phyloP scores from a whole-genome alignment of 176 grass and related monocot genomes.

The Avena atlantica region DNA sequence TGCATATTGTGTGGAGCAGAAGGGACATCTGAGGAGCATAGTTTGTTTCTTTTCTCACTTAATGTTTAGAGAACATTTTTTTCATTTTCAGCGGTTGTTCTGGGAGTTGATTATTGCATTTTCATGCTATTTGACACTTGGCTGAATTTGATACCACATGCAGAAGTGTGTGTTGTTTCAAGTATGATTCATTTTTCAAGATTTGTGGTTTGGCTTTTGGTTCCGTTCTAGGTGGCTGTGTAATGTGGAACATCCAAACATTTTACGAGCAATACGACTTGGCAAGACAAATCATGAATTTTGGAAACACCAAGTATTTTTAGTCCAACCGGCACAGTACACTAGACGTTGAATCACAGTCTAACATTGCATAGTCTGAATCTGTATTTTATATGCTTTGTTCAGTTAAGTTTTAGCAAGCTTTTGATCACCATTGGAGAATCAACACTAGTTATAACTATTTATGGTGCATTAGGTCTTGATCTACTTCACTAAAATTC shows the following conservation, averaged over 20 bases:
- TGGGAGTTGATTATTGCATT: not conserved
- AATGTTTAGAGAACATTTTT: not conserved
- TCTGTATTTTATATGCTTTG: not conserved
- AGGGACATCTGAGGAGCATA: slow-evolving; percentile 59
- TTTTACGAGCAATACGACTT: not conserved
- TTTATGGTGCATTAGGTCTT: not conserved
- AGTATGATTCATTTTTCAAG: not conserved
- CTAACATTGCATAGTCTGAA: not conserved
- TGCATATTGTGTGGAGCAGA: slow-evolving; percentile 45
- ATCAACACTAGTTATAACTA: not conserved
- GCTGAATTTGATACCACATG: not conserved
- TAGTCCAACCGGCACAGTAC: not conserved
- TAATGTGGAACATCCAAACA: not conserved
- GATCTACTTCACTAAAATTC: not conserved
- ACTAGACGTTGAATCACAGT: too few relatives aligned
- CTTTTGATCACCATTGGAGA: not conserved
- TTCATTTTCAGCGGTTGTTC: not conserved
- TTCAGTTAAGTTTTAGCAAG: not conserved
- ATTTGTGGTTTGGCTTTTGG: not conserved
- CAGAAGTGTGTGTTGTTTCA: not conserved
- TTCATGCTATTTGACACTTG: not conserved
- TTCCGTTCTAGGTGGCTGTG: not conserved
- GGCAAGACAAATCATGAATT: not conserved
- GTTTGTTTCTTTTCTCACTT: not conserved
- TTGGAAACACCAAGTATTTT: not conserved